phyloP scores from a whole-genome alignment of 805 yeast species.

The Monosporozyma aerobia region DNA sequence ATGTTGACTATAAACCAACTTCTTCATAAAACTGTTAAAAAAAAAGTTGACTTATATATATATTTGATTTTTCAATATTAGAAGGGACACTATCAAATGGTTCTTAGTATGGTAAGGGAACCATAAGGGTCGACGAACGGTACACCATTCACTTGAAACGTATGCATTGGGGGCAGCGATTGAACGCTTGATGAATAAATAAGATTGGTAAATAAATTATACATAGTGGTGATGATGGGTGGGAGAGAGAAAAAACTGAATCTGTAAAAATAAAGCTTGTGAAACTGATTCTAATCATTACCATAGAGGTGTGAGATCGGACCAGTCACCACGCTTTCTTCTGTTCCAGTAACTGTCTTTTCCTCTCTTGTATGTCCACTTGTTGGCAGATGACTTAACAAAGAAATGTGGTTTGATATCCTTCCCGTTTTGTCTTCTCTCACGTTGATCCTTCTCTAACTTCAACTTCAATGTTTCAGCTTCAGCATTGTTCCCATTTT shows the following conservation, averaged over 20 bases:
- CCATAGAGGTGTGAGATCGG: slow-evolving; percentile 48
- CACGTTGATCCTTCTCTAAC: slow-evolving; percentile 75
- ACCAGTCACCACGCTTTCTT: slow-evolving; percentile 58
- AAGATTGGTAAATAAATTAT: background rate
- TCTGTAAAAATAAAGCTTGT: background rate
- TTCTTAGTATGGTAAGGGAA: background rate
- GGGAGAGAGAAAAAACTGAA: background rate
- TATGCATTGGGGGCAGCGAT: background rate
- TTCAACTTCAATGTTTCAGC: slow-evolving; percentile 65
- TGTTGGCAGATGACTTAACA: slow-evolving; percentile 32
- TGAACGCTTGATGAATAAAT: background rate
- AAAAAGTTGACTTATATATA: background rate
- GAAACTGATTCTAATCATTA: slow-evolving; percentile 15
- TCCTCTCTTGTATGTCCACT: slow-evolving; percentile 53
- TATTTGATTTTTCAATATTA: background rate
- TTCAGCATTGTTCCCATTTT: slow-evolving; percentile 52
- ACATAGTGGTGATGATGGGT: background rate
- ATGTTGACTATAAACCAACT: background rate
- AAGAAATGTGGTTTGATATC: slow-evolving; percentile 55
- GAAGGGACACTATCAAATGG: background rate
- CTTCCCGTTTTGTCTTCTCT: slow-evolving; percentile 52
- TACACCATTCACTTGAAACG: background rate
- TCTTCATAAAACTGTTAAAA: background rate
- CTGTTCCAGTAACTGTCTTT: slow-evolving; percentile 68
- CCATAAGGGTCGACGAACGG: background rate